Conservation (phyloP, 2,329 filamentous ascomycete genomes). For the Harringtonia lauricola region DNA sequence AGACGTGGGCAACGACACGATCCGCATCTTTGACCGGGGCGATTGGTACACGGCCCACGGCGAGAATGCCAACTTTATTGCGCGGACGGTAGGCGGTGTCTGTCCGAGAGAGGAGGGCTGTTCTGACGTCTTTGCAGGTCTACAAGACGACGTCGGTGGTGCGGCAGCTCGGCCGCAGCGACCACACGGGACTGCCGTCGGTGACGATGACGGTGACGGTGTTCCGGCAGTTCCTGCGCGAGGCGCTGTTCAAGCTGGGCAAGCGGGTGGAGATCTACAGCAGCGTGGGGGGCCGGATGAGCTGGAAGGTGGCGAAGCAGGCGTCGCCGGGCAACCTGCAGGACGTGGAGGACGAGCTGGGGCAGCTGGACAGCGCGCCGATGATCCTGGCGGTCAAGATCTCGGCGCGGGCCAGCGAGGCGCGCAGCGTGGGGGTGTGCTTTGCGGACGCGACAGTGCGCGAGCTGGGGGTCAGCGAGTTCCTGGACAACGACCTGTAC, state of each 20-base stretch:
- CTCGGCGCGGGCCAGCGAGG: slow-evolving; percentile 75
- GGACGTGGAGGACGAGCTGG: slow-evolving; percentile 89
- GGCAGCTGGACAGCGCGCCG: slow-evolving; percentile 76
- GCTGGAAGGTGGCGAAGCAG: slow-evolving; percentile 86
- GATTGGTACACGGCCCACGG: slow-evolving; percentile 96
- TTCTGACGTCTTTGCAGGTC: slow-evolving; percentile 39
- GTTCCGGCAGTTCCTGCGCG: slow-evolving; percentile 88
- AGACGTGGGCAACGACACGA: slow-evolving; percentile 56
- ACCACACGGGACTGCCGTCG: slow-evolving; percentile 76
- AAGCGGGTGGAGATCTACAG: slow-evolving; percentile 89
- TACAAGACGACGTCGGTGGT: slow-evolving; percentile 98
- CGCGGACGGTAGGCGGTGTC: slow-evolving; percentile 56
- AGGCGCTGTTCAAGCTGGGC: slow-evolving; percentile 82
- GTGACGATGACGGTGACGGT: slow-evolving; percentile 94
- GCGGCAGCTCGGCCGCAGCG: slow-evolving; percentile 74
- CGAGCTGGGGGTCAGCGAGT: slow-evolving; percentile 93
- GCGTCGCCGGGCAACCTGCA: slow-evolving; percentile 94
- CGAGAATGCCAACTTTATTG: slow-evolving; percentile 74
- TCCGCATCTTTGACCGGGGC: slow-evolving; percentile 86
- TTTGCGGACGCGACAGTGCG: slow-evolving; percentile 95
- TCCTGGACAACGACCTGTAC: slow-evolving; percentile 96
- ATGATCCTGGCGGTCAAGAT: slow-evolving; percentile 95
- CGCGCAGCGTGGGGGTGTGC: slow-evolving; percentile 81
- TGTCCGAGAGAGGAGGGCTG: no score
- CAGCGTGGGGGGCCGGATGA: slow-evolving; percentile 63